Evolutionary conservation across 2,329 filamentous ascomycete genomes (phyloP).

Genomic region (Monosporascus sp.): DNA sequence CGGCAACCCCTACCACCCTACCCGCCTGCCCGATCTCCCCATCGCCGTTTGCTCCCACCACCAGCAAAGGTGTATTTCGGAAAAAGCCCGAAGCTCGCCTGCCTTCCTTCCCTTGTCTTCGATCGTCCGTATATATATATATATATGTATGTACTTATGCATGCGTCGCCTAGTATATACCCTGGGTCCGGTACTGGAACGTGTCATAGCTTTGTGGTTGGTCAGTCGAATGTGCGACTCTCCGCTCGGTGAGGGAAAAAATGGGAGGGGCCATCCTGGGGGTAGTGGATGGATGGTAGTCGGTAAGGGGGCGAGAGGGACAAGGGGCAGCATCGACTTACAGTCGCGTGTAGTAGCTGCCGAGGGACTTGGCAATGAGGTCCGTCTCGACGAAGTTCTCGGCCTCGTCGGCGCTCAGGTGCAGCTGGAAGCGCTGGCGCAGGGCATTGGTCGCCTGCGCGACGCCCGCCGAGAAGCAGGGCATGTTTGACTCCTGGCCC

Average conservation of each 20-base stretch:
- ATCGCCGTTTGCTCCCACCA: background rate
- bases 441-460: slow-evolving; percentile 63
- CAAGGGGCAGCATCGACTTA: slow-evolving; percentile 38
- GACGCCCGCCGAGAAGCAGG: slow-evolving; percentile 73
- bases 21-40: background rate
- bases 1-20: background rate
- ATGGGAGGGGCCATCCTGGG: background rate
- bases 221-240: slow-evolving; percentile 11
- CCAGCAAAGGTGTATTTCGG: no score
- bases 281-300: background rate
- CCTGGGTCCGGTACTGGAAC: slow-evolving; percentile 83
- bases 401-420: slow-evolving; percentile 76
- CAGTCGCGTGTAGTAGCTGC: slow-evolving; percentile 83
- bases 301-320: background rate
- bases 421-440: slow-evolving; percentile 72
- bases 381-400: slow-evolving; percentile 77
- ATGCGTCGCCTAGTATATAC: slow-evolving; percentile 60
- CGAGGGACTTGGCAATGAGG: slow-evolving; percentile 72
- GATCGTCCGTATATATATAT: background rate
- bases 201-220: slow-evolving; percentile 62
- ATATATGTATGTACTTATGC: background rate
- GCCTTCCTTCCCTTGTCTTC: background rate
- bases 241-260: slow-evolving; percentile 4
- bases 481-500: slow-evolving; percentile 79
- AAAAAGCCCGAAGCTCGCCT: no score